These are phyloP conservation scores for Vinca minor DNA, from an alignment of 257 asterid species.

Conservation along the genomic window DNA sequence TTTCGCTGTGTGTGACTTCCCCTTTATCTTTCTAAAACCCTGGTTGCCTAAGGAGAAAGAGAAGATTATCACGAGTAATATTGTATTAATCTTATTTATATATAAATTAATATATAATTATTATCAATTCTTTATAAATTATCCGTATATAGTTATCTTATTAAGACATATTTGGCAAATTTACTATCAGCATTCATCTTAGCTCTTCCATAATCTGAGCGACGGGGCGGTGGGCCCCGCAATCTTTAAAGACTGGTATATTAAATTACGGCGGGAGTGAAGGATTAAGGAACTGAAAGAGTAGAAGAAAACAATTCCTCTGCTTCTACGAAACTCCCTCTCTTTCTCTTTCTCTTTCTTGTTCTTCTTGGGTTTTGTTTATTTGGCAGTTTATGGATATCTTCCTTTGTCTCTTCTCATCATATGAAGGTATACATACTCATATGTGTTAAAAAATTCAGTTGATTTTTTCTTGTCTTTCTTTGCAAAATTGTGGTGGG, in stretches of 20 bases:
- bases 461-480: conserved; percentile 15
- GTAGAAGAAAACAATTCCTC: conserved; percentile 78
- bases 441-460: conserved; percentile 1
- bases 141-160: too few species aligned
- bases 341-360: conserved; percentile 9
- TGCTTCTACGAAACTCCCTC: conserved; percentile 64
- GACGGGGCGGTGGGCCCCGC: too few species aligned
- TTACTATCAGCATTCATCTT: too few species aligned
- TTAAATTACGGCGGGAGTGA: conserved; percentile 55
- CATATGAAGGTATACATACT: conserved; percentile 31
- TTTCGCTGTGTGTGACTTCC: conserved; percentile 15
- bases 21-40: too few species aligned
- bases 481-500: conserved; percentile 32
- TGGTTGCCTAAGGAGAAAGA: too few species aligned
- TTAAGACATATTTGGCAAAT: too few species aligned
- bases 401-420: neutral
- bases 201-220: too few species aligned
- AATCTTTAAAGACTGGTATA: too few species aligned
- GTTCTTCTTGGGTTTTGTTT: neutral
- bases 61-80: too few species aligned
- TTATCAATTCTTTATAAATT: too few species aligned
- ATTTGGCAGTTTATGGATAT: conserved; percentile 13
- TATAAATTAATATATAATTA: too few species aligned
- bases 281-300: conserved; percentile 62
- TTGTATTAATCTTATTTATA: too few species aligned